Percentiles rank a stretch among this genome's conserved stretches.
phyloP scores from a whole-genome alignment of 2,329 filamentous ascomycete species.

The Trichophaea hybrida region DNA sequence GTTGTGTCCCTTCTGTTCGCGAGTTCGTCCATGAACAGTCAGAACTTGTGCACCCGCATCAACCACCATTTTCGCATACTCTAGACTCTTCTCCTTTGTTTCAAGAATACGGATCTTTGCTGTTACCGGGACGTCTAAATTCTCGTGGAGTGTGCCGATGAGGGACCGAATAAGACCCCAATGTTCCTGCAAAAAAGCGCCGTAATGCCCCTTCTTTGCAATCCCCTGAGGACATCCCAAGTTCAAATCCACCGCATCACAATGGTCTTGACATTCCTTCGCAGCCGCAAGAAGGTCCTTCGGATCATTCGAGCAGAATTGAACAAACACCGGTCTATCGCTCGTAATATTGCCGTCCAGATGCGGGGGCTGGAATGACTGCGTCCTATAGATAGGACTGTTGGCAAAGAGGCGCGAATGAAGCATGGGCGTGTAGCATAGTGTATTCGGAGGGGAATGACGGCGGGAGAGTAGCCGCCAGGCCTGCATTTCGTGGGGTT shows the following conservation, averaged over 20 bases:
- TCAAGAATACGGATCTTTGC: conserved; percentile 90
- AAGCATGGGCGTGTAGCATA: conserved; percentile 93
- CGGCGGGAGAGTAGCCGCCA: conserved; percentile 95
- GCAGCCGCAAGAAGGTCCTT: conserved; percentile 69
- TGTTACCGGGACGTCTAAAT: conserved; percentile 71
- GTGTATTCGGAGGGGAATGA: conserved; percentile 55
- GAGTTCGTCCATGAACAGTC: conserved; percentile 73
- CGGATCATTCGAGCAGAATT: conserved; percentile 87
- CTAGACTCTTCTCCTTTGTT: conserved; percentile 69
- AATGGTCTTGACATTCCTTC: conserved; percentile 63
- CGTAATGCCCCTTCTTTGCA: conserved; percentile 77
- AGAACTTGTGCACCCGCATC: conserved; percentile 81
- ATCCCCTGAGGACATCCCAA: conserved; percentile 94
- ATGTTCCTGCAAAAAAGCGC: conserved; percentile 88
- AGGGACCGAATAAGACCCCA: conserved; percentile 69
- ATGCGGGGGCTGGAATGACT: conserved; percentile 47
- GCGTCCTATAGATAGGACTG: conserved; percentile 56
- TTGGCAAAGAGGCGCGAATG: conserved; percentile 81
- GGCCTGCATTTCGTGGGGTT: conserved; percentile 43
- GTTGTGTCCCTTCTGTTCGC: conserved; percentile 91
- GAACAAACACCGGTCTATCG: conserved; percentile 84
- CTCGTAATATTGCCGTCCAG: conserved; percentile 76
- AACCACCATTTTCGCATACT: conserved; percentile 77
- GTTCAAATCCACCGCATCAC: conserved; percentile 91
- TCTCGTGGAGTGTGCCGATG: conserved; percentile 65